Conservation (phyloP, 805 yeast species). For the Phaffomyces opuntiae region DNA sequence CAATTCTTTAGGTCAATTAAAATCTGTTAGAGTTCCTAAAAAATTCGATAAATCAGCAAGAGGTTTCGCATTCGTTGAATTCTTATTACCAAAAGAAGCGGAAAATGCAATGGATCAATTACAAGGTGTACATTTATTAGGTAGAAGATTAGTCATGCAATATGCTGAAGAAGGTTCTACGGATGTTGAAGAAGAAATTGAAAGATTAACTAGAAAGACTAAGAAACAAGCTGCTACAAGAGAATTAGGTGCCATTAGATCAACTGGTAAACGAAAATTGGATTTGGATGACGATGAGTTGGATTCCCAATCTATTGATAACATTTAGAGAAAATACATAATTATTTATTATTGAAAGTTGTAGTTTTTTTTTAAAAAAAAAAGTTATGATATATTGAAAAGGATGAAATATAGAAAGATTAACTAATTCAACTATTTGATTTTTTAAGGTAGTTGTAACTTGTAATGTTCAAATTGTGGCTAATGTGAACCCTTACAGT, state of each 20-base stretch:
- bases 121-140: constrained; percentile 93
- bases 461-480: too few relatives aligned
- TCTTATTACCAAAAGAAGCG: constrained; percentile 80
- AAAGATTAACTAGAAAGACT: constrained; percentile 82
- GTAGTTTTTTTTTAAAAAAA: too few relatives aligned
- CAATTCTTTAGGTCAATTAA: constrained; percentile 90
- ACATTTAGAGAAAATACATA: not conserved
- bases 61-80: constrained; percentile 98
- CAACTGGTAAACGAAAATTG: constrained; percentile 67
- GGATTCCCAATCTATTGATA: constrained; percentile 16
- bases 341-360: not conserved
- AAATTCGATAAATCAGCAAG: constrained; percentile 92
- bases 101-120: constrained; percentile 89
- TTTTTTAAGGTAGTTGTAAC: too few relatives aligned
- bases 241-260: constrained; percentile 62
- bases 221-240: constrained; percentile 73
- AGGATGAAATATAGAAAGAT: too few relatives aligned
- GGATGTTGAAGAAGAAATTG: constrained; percentile 86
- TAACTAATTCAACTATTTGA: too few relatives aligned
- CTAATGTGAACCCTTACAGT: too few relatives aligned
- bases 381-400: too few relatives aligned
- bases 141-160: constrained; percentile 90
- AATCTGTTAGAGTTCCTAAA: constrained; percentile 92
- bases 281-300: constrained; percentile 45
- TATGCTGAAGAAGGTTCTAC: constrained; percentile 79